These are phyloP conservation scores for Hymenotorrendiella dingleyae DNA, from an alignment of 2,329 filamentous ascomycete species.

Conservation along the genomic window DNA sequence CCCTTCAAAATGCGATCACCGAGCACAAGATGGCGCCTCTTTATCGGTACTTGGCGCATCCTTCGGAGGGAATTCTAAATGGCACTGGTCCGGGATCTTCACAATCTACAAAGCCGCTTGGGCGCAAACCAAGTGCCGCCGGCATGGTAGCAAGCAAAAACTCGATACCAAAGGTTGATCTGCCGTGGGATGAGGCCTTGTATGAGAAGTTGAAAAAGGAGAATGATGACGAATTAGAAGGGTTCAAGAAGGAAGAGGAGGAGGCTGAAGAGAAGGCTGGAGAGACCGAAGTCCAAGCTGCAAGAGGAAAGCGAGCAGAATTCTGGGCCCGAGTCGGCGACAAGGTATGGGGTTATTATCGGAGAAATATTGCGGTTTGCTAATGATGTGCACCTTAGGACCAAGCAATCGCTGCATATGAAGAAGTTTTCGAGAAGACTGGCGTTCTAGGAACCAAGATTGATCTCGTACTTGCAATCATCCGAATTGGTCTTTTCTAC, in stretches of 20 bases:
- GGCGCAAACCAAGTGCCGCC: conserved; percentile 63
- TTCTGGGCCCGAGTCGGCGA: conserved; percentile 94
- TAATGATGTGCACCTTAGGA: conserved; percentile 52
- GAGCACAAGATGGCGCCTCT: conserved; percentile 84
- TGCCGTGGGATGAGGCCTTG: conserved; percentile 87
- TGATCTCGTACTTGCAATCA: conserved; percentile 91
- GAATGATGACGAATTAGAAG: conserved; percentile 72
- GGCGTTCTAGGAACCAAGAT: conserved; percentile 95
- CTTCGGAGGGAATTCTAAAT: conserved; percentile 57
- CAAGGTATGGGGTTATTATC: conserved; percentile 62
- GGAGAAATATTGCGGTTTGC: conserved; percentile 5
- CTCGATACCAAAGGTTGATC: conserved; percentile 55
- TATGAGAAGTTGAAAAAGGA: conserved; percentile 73
- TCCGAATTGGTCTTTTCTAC: conserved; percentile 93
- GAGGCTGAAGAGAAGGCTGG: conserved; percentile 94
- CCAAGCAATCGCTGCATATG: conserved; percentile 86
- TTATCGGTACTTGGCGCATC: conserved; percentile 79
- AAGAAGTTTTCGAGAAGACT: conserved; percentile 95
- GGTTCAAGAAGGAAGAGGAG: conserved; percentile 79
- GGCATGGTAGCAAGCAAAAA: conserved; percentile 72
- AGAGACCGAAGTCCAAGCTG: conserved; percentile 90
- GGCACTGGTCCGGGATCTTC: conserved; percentile 40
- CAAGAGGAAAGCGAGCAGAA: conserved; percentile 89
- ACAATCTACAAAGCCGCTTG: conserved; percentile 47
- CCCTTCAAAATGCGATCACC: conserved; percentile 73